These are phyloP conservation scores for Neurospora sp. DNA, from an alignment of 495 filamentous ascomycete species.

Conservation along the genomic window DNA sequence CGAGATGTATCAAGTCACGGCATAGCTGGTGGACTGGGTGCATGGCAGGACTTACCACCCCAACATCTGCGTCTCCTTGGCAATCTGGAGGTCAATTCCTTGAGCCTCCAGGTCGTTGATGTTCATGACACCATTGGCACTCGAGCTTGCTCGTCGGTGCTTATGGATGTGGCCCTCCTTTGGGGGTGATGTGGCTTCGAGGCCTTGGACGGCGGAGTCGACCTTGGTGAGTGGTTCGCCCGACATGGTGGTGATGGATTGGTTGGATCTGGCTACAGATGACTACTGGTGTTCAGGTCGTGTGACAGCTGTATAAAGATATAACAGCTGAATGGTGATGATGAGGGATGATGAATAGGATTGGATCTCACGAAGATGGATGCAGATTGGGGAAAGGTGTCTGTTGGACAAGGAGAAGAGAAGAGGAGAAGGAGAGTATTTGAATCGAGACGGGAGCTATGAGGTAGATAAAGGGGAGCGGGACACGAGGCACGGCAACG, in stretches of 20 bases:
- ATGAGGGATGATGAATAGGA: constrained; percentile 3
- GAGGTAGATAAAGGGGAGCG: not conserved
- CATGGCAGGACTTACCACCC: constrained; percentile 60
- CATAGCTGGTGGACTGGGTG: not conserved
- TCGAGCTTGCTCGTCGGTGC: constrained; percentile 59
- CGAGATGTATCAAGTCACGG: not conserved
- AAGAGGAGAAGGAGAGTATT: constrained; percentile 5
- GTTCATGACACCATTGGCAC: constrained; percentile 57
- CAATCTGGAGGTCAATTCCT: constrained; percentile 62
- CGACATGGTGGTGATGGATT: constrained; percentile 42
- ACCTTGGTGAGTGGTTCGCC: constrained; percentile 63
- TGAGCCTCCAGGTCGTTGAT: constrained; percentile 77
- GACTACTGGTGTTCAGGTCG: not conserved
- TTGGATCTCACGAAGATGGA: not conserved
- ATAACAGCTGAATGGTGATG: not conserved
- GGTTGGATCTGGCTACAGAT: constrained; percentile 3
- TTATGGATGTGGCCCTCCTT: constrained; percentile 41
- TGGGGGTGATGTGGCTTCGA: constrained; percentile 51
- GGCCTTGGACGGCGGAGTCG: constrained; percentile 75
- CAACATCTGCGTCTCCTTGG: constrained; percentile 79
- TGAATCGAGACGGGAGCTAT: not conserved
- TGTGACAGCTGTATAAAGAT: not conserved
- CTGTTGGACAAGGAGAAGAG: constrained; percentile 14
- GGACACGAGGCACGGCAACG: not conserved
- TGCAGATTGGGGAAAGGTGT: not conserved